A percentile compares a stretch with the other conserved stretches of the same genome.
Conservation (phyloP, 2,329 filamentous ascomycete genomes). For the Byssoonygena ceratinophila region DNA sequence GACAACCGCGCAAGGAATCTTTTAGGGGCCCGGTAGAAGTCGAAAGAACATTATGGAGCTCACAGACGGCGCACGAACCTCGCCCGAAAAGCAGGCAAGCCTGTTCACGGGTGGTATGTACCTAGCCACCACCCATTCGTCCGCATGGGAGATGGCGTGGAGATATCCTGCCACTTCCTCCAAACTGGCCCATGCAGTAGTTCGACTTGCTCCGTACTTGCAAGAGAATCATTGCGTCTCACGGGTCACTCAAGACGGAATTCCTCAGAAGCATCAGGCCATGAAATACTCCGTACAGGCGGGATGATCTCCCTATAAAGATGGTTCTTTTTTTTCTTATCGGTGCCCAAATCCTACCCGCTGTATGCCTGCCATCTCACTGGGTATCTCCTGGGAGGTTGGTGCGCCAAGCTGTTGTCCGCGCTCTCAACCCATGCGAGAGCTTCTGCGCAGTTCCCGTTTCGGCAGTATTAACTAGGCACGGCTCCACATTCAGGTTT, state of each 20-base stretch:
- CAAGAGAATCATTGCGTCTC: too few relatives aligned
- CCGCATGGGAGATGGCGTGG: neutral
- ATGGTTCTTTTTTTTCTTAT: neutral
- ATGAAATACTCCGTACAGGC: neutral
- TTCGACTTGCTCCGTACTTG: too few relatives aligned
- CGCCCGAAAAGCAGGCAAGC: neutral
- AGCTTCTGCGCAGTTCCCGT: conserved; percentile 9
- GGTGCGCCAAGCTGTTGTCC: neutral
- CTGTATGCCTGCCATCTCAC: neutral
- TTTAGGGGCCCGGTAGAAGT: neutral
- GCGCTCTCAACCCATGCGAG: neutral
- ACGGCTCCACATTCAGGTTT: neutral
- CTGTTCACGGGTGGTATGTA: neutral
- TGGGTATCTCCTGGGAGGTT: neutral
- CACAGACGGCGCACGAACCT: conserved; percentile 1
- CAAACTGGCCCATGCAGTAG: too few relatives aligned
- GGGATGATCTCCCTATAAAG: neutral
- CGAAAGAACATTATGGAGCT: neutral
- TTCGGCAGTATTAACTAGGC: conserved; percentile 6
- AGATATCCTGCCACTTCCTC: too few relatives aligned
- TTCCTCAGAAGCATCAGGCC: neutral
- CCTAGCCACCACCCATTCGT: neutral
- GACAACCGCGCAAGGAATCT: neutral
- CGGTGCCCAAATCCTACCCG: neutral
- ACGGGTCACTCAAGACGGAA: neutral